Evolutionary conservation across 306 rosid genomes (phyloP).

Genomic region (Ammopiptanthus mongolicus): DNA sequence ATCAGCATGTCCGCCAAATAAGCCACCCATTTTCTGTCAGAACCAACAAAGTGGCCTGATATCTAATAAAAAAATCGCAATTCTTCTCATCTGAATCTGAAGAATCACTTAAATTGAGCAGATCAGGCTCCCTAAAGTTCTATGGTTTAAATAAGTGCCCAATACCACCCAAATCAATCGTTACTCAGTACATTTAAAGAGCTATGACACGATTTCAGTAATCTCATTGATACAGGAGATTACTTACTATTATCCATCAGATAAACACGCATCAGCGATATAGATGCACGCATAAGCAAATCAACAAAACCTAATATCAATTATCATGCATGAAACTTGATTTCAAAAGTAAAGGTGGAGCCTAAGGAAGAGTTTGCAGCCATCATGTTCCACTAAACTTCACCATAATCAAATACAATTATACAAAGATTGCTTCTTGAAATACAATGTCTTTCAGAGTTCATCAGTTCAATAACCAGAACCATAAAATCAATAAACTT

Average conservation of each 20-base stretch:
- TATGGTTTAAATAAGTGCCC: not conserved
- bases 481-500: slow-evolving; percentile 10
- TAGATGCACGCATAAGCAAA: not conserved
- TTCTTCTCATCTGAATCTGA: slow-evolving; percentile 13
- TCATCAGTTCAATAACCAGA: not conserved
- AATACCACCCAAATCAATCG: not conserved
- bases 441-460: slow-evolving; percentile 6
- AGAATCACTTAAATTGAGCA: not conserved
- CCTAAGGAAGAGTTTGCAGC: not conserved
- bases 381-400: slow-evolving; percentile 8
- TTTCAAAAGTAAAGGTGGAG: not conserved
- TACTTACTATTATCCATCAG: not conserved
- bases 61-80: slow-evolving; percentile 8
- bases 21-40: not conserved
- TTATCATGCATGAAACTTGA: slow-evolving; percentile 2
- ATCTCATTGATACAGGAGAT: not conserved
- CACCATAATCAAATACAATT: not conserved
- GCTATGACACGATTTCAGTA: not conserved
- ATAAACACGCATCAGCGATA: not conserved
- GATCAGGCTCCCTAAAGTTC: slow-evolving; percentile 3
- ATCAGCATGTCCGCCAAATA: not conserved
- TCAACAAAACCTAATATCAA: not conserved
- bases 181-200: not conserved
- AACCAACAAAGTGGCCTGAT: not conserved
- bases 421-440: not conserved